Conservation (phyloP, 1,284 basidiomycete genomes). For the Sporisorium scitamineum region DNA sequence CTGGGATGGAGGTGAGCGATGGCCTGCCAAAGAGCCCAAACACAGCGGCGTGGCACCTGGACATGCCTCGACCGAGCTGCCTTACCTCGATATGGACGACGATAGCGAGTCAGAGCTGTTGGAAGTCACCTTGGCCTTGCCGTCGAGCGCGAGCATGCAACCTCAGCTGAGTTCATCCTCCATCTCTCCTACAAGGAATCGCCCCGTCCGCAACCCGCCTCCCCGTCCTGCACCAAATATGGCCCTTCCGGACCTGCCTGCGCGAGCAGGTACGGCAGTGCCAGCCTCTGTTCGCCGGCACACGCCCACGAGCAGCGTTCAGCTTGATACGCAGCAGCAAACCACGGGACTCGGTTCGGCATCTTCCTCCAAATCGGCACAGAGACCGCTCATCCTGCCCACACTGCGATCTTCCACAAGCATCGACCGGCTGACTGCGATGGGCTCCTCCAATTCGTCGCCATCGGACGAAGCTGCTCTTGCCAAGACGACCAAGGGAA, state of each 20-base stretch:
- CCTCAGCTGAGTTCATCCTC: background rate
- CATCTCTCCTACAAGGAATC: constrained; percentile 3
- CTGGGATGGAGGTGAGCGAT: constrained; percentile 46
- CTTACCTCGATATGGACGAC: constrained; percentile 35
- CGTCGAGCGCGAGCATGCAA: background rate
- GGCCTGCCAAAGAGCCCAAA: constrained; percentile 5
- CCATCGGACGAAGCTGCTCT: background rate
- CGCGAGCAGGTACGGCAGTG: background rate
- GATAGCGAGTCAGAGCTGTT: constrained; percentile 8
- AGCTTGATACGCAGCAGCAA: constrained; percentile 3
- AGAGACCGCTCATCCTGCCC: constrained; percentile 37
- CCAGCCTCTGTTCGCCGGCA: constrained; percentile 3
- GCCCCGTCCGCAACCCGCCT: constrained; percentile 25
- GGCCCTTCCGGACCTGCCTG: constrained; percentile 29
- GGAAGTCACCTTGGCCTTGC: background rate
- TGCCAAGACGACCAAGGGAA: background rate
- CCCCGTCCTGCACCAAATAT: constrained; percentile 31
- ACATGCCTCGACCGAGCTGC: constrained; percentile 13
- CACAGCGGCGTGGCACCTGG: background rate
- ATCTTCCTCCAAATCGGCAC: constrained; percentile 10
- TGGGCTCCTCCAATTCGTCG: constrained; percentile 6
- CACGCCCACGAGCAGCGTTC: constrained; percentile 3
- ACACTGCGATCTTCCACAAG: constrained; percentile 24
- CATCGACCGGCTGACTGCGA: constrained; percentile 19
- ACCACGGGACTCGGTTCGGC: background rate